Evolutionary conservation across 495 filamentous ascomycete species (phyloP), one percentile per base, ranked within the genome.

Genomic region (Aspergillus wentii): DNA sequence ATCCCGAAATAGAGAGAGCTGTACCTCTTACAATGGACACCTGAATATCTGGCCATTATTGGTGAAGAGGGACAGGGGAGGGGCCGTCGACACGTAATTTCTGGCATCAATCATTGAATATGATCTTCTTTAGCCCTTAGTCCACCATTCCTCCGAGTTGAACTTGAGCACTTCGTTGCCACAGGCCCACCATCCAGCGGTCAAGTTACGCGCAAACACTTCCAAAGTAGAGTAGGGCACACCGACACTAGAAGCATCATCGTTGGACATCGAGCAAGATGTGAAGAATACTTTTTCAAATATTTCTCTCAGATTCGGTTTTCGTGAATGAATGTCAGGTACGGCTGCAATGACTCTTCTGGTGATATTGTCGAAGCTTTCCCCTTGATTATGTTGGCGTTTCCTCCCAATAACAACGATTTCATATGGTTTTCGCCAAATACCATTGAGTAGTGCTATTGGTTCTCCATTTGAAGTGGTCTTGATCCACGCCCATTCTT

Each of bases 401-500:
- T 31, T 72, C 36, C 70, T 61, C 9, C 78, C 90, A 30, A 98
- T 63, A 5, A 97, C 57, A 11, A 95, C 51, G 30, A 87, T 67
- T 61, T 97, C 91, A 59, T 90, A 97, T 4, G 91, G 89, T 54
- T 85, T 89, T 50, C 86, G 66, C 85, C 82, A 90, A 3, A 73
- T 46, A 3, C 80, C 75, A 33, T 85, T 75, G 3, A 94, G n/a
- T n/a, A 66, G 56, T 17, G 73, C 74, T 11, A 95, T 67, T 0
- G 87, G 82, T 44, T 86, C 73, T 0, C 92, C 92, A 0, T 60
- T 33, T 0, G 51, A 54, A 0, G 92, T 95, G 8, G 79, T 75
- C 58, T 98, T 98, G 23, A 95, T 47, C 92, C 92, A 98, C 0
- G 83, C 63, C 91, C 91, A 97, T 67, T 95, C 88, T 33, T 89